Conservation (phyloP, 129 eudicot species). For the Kitagawia praeruptora region DNA sequence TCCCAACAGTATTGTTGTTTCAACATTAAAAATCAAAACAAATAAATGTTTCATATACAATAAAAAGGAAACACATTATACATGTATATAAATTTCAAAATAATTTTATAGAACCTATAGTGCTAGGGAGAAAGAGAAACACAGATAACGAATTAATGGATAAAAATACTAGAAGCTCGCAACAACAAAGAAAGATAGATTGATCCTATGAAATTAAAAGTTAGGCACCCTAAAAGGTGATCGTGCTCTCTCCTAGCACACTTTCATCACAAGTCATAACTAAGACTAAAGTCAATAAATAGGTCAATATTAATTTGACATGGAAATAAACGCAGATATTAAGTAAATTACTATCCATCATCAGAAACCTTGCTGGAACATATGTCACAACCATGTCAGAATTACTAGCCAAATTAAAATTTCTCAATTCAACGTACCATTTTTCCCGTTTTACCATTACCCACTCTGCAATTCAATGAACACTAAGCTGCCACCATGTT, state of each 20-base stretch:
- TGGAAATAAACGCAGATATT: background rate
- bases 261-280: background rate
- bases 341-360: background rate
- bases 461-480: background rate
- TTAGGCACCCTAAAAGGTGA: background rate
- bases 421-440: background rate
- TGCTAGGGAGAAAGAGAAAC: background rate
- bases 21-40: conserved; percentile 11
- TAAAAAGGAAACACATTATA: background rate
- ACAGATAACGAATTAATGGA: background rate
- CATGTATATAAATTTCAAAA: background rate
- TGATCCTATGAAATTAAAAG: background rate
- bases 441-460: background rate
- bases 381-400: background rate
- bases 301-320: background rate
- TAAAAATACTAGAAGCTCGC: background rate
- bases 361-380: background rate
- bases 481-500: background rate
- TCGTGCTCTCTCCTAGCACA: background rate
- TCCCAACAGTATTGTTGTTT: background rate
- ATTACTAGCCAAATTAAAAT: background rate
- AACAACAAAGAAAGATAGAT: background rate
- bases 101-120: background rate
- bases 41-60: background rate
- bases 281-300: background rate